Evolutionary conservation across 345 rosid species (phyloP).

Genomic region (Camelina neglecta): DNA sequence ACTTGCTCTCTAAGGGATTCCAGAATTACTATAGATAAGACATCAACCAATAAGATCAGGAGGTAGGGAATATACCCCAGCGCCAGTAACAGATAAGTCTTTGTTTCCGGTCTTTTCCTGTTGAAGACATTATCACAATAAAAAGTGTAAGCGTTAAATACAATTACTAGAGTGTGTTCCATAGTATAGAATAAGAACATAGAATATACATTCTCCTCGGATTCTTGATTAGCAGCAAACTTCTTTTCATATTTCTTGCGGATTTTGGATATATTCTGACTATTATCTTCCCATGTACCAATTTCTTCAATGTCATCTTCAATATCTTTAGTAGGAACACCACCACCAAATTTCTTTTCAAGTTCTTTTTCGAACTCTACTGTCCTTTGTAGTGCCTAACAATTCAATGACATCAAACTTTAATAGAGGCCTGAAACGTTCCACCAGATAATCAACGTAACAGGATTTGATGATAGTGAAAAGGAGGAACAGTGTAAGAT

Average conservation of each 20-base stretch:
- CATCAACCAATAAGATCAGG: conserved; percentile 31
- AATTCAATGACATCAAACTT: conserved; percentile 38
- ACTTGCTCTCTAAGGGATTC: conserved; percentile 21
- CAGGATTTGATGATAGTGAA: conserved; percentile 10
- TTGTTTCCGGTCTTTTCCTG: conserved; percentile 81
- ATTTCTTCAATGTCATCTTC: conserved; percentile 82
- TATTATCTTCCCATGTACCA: conserved; percentile 64
- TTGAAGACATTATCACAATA: conserved; percentile 36
- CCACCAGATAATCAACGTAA: conserved; percentile 17
- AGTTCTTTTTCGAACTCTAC: conserved; percentile 94
- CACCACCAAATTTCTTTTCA: conserved; percentile 96
- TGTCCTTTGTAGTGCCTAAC: conserved; percentile 91
- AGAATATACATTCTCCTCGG: conserved; percentile 57
- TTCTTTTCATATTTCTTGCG: conserved; percentile 93
- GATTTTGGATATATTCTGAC: conserved; percentile 79
- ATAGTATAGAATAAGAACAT: conserved; percentile 3
- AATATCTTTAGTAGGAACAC: conserved; percentile 62
- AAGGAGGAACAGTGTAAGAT: background rate
- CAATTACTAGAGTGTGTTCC: conserved; percentile 27
- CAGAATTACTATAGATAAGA: conserved; percentile 21
- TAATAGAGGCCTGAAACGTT: conserved; percentile 31
- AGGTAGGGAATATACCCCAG: conserved; percentile 73
- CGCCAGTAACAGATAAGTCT: conserved; percentile 87
- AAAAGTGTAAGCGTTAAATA: conserved; percentile 13
- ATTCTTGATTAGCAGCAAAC: conserved; percentile 83